phyloP scores from a whole-genome alignment of 2,329 filamentous ascomycete genomes.

The Sarocladium oryzae region DNA sequence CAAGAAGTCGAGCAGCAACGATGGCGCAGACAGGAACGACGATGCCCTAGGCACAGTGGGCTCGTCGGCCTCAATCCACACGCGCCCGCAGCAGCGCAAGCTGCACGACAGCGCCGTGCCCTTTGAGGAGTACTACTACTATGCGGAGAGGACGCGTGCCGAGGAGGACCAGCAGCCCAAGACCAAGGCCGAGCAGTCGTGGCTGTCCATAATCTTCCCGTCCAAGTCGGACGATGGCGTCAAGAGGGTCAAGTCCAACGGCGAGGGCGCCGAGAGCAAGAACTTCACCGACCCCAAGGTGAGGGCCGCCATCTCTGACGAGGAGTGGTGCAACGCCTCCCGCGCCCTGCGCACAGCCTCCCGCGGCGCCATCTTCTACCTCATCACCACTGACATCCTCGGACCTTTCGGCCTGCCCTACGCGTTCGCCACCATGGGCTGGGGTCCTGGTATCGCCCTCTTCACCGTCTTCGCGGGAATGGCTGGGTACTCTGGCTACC shows the following conservation, averaged over 20 bases:
- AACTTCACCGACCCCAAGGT: slow-evolving; percentile 6
- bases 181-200: slow-evolving; percentile 10
- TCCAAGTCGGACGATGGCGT: slow-evolving; percentile 2
- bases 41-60: slow-evolving; percentile 7
- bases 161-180: slow-evolving; percentile 14
- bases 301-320: slow-evolving; percentile 16
- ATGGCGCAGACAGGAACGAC: slow-evolving; percentile 7
- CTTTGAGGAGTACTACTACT: slow-evolving; percentile 22
- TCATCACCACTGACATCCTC: slow-evolving; percentile 43
- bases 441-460: slow-evolving; percentile 37
- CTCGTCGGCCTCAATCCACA: not conserved
- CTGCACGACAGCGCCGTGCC: slow-evolving; percentile 18
- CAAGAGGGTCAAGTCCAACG: not conserved
- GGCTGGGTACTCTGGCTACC: slow-evolving; percentile 32
- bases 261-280: slow-evolving; percentile 1
- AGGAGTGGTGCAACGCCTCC: slow-evolving; percentile 41
- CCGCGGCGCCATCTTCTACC: slow-evolving; percentile 39
- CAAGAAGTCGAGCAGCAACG: slow-evolving; percentile 14
- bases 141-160: slow-evolving; percentile 18
- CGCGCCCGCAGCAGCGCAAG: slow-evolving; percentile 12
- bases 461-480: slow-evolving; percentile 37
- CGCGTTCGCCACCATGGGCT: slow-evolving; percentile 28
- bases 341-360: slow-evolving; percentile 39
- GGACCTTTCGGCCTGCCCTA: slow-evolving; percentile 34
- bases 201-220: slow-evolving; percentile 3